These are phyloP conservation scores for Lavandula angustifolia DNA, from an alignment of 257 asterid species.

Conservation along the genomic window DNA sequence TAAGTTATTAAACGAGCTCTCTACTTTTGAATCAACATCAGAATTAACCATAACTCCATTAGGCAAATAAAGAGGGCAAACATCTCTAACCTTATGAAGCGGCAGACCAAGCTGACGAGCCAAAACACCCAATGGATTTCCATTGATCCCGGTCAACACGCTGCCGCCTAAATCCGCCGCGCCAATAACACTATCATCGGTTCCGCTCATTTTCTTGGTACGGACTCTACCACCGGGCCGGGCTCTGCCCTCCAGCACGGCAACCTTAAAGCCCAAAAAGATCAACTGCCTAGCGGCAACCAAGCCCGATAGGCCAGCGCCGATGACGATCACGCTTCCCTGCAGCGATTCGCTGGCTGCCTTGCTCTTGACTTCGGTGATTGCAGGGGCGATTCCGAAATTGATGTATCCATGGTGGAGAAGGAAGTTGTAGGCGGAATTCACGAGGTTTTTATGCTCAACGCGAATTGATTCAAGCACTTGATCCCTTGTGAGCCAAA, in stretches of 20 bases:
- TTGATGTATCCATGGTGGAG: constrained; percentile 89
- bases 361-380: constrained; percentile 62
- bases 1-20: constrained; percentile 79
- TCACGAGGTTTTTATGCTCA: constrained; percentile 83
- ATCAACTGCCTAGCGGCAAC: constrained; percentile 91
- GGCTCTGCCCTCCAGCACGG: constrained; percentile 82
- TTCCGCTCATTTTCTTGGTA: constrained; percentile 74
- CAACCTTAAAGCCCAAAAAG: constrained; percentile 79
- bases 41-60: constrained; percentile 80
- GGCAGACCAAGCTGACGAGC: constrained; percentile 88
- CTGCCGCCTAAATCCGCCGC: constrained; percentile 99
- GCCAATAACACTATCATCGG: constrained; percentile 49
- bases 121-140: constrained; percentile 91
- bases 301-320: constrained; percentile 89
- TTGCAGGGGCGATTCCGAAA: constrained; percentile 77
- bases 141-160: constrained; percentile 91
- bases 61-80: constrained; percentile 88
- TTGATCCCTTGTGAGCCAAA: constrained; percentile 92
- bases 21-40: constrained; percentile 84
- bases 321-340: constrained; percentile 73
- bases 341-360: constrained; percentile 42
- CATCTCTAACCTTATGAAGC: constrained; percentile 96
- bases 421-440: constrained; percentile 70
- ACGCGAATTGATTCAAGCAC: constrained; percentile 90
- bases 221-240: constrained; percentile 93